phyloP scores from a whole-genome alignment of 345 rosid species.

The Tarenaya hassleriana region DNA sequence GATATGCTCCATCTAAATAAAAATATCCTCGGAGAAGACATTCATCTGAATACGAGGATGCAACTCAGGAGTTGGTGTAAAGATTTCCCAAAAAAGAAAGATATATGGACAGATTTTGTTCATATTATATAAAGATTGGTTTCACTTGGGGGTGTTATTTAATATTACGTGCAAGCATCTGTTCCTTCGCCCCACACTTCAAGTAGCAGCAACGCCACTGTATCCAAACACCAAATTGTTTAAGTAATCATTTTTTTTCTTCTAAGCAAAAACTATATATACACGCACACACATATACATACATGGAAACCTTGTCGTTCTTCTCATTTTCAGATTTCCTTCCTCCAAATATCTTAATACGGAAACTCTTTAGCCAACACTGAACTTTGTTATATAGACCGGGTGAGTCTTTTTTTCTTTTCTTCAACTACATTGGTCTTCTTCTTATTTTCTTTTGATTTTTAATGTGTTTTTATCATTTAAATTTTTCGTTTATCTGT shows the following conservation, averaged over 20 bases:
- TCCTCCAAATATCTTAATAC: constrained; percentile 5
- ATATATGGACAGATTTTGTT: constrained; percentile 1
- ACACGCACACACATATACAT: constrained; percentile 15
- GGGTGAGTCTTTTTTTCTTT: too few relatives aligned
- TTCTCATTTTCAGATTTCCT: constrained; percentile 13
- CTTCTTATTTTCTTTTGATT: too few relatives aligned
- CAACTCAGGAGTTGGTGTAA: constrained; percentile 13
- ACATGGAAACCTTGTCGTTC: background rate
- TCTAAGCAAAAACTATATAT: background rate
- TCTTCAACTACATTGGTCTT: too few relatives aligned
- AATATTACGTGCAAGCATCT: constrained; percentile 19
- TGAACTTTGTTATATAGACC: background rate
- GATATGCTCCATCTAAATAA: too few relatives aligned
- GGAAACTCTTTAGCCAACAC: background rate
- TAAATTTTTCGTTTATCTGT: too few relatives aligned
- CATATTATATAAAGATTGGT: background rate
- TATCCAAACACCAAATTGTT: constrained; percentile 17
- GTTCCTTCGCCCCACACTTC: constrained; percentile 27
- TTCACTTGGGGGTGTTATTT: constrained; percentile 7
- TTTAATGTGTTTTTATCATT: too few relatives aligned
- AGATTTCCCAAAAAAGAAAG: constrained; percentile 17
- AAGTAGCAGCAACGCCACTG: constrained; percentile 21
- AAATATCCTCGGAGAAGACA: too few relatives aligned
- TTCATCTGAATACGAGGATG: too few relatives aligned
- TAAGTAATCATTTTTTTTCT: constrained; percentile 3